phyloP scores from a whole-genome alignment of 1,284 basidiomycete genomes.

The Schizopora paradoxa region DNA sequence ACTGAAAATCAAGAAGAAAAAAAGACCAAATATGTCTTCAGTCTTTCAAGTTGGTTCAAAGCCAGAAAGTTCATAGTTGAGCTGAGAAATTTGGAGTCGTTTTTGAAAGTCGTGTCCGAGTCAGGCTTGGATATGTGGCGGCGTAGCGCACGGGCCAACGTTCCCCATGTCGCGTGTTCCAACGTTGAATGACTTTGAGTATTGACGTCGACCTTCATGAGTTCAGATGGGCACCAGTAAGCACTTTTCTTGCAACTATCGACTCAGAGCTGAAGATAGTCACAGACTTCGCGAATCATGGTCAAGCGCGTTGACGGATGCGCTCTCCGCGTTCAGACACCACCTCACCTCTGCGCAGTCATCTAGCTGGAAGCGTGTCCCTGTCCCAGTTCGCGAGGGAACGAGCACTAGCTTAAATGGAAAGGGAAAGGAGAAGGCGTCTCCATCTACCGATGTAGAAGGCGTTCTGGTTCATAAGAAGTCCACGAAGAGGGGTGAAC shows the following conservation, averaged over 20 bases:
- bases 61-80: too few species aligned
- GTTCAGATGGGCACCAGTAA: slow-evolving; percentile 15
- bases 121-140: too few species aligned
- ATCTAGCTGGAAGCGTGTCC: slow-evolving; percentile 67
- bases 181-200: too few species aligned
- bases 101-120: too few species aligned
- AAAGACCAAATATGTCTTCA: too few species aligned
- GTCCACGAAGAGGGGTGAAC: slow-evolving; percentile 60
- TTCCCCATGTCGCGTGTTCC: too few species aligned
- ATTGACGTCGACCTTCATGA: slow-evolving; percentile 15
- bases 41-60: too few species aligned
- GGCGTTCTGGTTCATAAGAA: slow-evolving; percentile 71
- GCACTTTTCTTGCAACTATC: slow-evolving; percentile 1
- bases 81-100: too few species aligned
- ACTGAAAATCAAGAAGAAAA: too few species aligned
- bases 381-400: slow-evolving; percentile 38
- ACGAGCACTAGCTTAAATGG: slow-evolving; percentile 34
- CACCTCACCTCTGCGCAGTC: slow-evolving; percentile 59
- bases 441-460: slow-evolving; percentile 48
- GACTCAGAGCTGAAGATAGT: slow-evolving; percentile 1
- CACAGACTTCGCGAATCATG: slow-evolving; percentile 68
- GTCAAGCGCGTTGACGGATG: slow-evolving; percentile 62
- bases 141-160: too few species aligned
- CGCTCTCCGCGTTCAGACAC: slow-evolving; percentile 65
- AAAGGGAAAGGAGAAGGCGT: slow-evolving; percentile 56